phyloP scores from a whole-genome alignment of 2,329 filamentous ascomycete species.

The Pyrenophora seminiperda region DNA sequence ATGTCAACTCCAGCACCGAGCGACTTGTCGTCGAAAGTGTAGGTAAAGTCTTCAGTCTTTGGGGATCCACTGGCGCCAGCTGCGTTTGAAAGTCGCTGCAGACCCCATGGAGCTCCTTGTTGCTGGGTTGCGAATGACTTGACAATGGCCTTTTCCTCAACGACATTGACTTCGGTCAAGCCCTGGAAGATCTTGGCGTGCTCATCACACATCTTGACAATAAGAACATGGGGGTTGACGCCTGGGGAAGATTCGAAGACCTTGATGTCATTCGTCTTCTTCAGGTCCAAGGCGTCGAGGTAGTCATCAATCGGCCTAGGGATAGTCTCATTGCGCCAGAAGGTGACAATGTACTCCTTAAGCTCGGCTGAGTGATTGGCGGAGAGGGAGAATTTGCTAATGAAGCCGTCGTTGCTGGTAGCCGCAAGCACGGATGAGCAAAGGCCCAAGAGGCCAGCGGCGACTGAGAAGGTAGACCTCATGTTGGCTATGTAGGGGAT shows the following conservation, averaged over 20 bases:
- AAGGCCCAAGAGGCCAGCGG: constrained; percentile 36
- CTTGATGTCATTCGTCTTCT: constrained; percentile 37
- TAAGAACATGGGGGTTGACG: constrained; percentile 49
- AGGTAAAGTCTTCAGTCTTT: constrained; percentile 47
- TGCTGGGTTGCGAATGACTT: constrained; percentile 37
- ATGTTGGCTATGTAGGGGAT: constrained; percentile 37
- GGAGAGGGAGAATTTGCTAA: constrained; percentile 25
- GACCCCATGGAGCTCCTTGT: constrained; percentile 52
- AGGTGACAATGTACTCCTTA: constrained; percentile 36
- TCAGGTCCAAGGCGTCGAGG: constrained; percentile 35
- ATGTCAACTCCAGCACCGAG: constrained; percentile 54
- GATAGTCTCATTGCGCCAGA: constrained; percentile 25
- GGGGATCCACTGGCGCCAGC: constrained; percentile 41
- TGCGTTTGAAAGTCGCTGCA: constrained; percentile 52
- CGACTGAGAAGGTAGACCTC: constrained; percentile 36
- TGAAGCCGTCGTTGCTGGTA: constrained; percentile 30
- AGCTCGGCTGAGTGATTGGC: constrained; percentile 39
- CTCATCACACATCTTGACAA: constrained; percentile 49
- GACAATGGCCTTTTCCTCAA: constrained; percentile 51
- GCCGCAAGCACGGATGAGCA: constrained; percentile 26
- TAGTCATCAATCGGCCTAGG: constrained; percentile 12
- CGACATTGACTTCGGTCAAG: constrained; percentile 49
- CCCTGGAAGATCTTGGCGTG: constrained; percentile 47
- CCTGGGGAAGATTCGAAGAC: constrained; percentile 47
- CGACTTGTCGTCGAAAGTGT: constrained; percentile 45